Evolutionary conservation across 2,329 filamentous ascomycete genomes (phyloP), one percentile per base, ranked within the genome.

Genomic region (Didymella sp.): DNA sequence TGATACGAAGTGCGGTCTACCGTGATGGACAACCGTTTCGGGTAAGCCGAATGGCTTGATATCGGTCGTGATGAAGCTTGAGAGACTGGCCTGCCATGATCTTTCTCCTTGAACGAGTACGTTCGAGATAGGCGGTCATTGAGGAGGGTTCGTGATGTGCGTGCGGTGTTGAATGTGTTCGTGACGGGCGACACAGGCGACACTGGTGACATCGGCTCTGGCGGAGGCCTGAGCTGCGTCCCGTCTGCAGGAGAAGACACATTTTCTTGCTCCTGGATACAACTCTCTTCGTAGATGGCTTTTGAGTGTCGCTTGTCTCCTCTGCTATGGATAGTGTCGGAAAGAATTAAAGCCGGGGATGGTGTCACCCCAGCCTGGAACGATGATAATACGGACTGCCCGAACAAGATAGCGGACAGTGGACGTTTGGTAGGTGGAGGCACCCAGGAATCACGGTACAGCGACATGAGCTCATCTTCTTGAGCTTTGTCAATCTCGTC

Each of bases 401-500:
- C 62, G 28, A 66, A 63, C 8, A 62, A 46, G 1, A 63, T 41
- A 2, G 59, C 59, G 12, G 68, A 68, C 12, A 63, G 47, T 9
- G 68, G 66, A 11, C 66, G 67, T 44, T 31, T 51, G 21, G 50
- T 50, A 6, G 57, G 53, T 19, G 38, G 47, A 19, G 46, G 44
- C 13, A 33, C 51, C 66, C 61, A 64, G 28, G 64, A 54, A 19
- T 62, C 61, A 3, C 58, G 30, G 28, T 73, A 66, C 5, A 66
- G 44, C 0, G 61, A 62, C 25, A 64, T 56, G 0, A 69, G 59
- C 17, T 62, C 61, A 25, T 68, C 64, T 4, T 57, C 59, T 19
- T 51, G 35, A 35, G 5, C 48, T 7, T 45, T 38, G 3, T 66
- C 60, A 11, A 63, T 41, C 19, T 41, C 47, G 13, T 47, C 44